These are phyloP conservation scores for Rhododendron mucronatum DNA, from an alignment of 148 eudicot genomes.

Conservation along the genomic window DNA sequence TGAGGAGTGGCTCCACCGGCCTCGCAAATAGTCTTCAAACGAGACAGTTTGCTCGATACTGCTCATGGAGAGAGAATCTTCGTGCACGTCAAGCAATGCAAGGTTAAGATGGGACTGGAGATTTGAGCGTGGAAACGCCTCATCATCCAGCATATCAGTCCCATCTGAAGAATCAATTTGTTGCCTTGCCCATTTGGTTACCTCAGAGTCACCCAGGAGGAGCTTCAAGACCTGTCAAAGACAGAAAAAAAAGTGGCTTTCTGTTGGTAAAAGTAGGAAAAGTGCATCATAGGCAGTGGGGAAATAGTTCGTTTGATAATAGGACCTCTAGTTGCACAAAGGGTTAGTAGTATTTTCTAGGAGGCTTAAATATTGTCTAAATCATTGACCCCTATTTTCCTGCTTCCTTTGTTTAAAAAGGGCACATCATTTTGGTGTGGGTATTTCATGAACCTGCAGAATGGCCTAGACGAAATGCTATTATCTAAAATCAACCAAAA, in stretches of 20 bases:
- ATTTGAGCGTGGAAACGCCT: slow-evolving; percentile 45
- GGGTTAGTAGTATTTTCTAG: background rate
- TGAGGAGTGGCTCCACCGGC: slow-evolving; percentile 89
- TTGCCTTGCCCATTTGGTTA: slow-evolving; percentile 61
- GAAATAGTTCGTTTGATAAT: background rate
- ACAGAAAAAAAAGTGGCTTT: background rate
- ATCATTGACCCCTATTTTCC: background rate
- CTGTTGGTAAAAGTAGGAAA: background rate
- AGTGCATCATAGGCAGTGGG: background rate
- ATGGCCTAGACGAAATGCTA: background rate
- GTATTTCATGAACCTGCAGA: background rate
- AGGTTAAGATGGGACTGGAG: slow-evolving; percentile 78
- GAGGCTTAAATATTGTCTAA: background rate
- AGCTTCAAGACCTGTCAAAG: slow-evolving; percentile 65
- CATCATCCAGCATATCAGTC: slow-evolving; percentile 44
- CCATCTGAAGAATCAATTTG: slow-evolving; percentile 48
- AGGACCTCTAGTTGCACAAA: background rate
- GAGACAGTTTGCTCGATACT: slow-evolving; percentile 74
- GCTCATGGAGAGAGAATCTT: slow-evolving; percentile 68
- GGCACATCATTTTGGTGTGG: background rate
- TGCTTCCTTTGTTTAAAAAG: background rate
- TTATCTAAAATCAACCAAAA: background rate
- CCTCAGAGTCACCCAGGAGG: slow-evolving; percentile 66
- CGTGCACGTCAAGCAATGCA: slow-evolving; percentile 77
- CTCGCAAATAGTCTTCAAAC: slow-evolving; percentile 76